Evolutionary conservation across 78 protist genomes (phyloP), one percentile per base, ranked within the genome.

Genomic region (Dictyostelium purpureum): DNA sequence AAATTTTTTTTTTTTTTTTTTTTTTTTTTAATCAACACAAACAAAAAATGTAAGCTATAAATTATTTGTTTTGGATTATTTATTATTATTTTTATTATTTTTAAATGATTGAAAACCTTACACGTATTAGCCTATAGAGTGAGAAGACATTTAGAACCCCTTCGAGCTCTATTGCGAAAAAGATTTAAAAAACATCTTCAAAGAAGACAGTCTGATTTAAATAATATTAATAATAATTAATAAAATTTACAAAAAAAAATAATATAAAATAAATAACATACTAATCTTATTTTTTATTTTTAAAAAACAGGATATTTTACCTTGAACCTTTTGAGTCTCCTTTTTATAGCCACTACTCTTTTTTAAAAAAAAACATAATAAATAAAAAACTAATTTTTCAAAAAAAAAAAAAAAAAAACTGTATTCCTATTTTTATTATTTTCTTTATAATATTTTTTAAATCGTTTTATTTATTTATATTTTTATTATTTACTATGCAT

Each of bases 151-250:
- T 38, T 69, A 40, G 76, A 69, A 69, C 76, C 76, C 76, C 21
- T 69, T 24, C 31, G 65, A 56, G n/a, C 65, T 56, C 37, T 24
- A 24, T 10, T 6, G 11, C 16, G 47, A 10, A 40, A 69, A 40
- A 38, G 6, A 14, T n/a, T n/a, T 69, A n/a, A n/a, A 35, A 38
- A 18, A 69, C 16, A 35, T 6, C 76, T 69, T 69, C 76, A 19
- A 38, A 69, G 76, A 42, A 69, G 76, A 37, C 47, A n/a, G 76
- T 69, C 76, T 69, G 76, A 69, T 69, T 69, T 49, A 14, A 49
- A 49, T 49, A 49, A 18, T 69, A 38, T 69, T 69, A 21, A n/a
- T 24, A 18, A 19, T 56, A 6, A 24, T 56, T 56, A 7, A 7
- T 40, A 40, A 69, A 65, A 49, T 49, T 49, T 49, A 49, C 24